These are phyloP conservation scores for Hymenoscyphus fraxineus DNA, from an alignment of 2,329 filamentous ascomycete species.

Conservation along the genomic window DNA sequence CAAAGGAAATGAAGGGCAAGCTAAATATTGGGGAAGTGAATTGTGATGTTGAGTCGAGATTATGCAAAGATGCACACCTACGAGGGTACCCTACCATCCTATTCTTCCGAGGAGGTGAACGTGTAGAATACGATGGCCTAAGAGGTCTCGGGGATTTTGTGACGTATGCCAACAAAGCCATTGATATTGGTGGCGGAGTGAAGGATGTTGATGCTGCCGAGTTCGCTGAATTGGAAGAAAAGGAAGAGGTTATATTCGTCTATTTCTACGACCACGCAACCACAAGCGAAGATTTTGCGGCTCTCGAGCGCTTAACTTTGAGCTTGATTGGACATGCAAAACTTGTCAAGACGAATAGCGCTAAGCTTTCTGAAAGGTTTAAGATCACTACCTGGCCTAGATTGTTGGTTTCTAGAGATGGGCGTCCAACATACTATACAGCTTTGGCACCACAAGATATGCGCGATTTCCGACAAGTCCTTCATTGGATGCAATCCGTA, in stretches of 20 bases:
- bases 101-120: constrained; percentile 89
- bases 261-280: constrained; percentile 98
- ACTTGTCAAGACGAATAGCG: constrained; percentile 85
- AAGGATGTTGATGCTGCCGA: constrained; percentile 72
- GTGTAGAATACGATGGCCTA: constrained; percentile 88
- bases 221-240: constrained; percentile 82
- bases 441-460: constrained; percentile 86
- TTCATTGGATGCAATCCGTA: constrained; percentile 92
- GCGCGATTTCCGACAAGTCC: constrained; percentile 76
- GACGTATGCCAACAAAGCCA: constrained; percentile 79
- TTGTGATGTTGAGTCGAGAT: constrained; percentile 76
- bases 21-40: constrained; percentile 96
- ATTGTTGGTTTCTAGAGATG: constrained; percentile 82
- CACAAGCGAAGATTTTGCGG: constrained; percentile 84
- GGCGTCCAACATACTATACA: constrained; percentile 84
- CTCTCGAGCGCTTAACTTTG: constrained; percentile 80
- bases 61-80: constrained; percentile 89
- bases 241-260: constrained; percentile 91
- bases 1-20: constrained; percentile 82
- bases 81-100: constrained; percentile 82
- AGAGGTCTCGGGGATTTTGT: constrained; percentile 89
- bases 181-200: constrained; percentile 72
- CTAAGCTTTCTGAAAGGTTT: constrained; percentile 72
- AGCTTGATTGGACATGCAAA: constrained; percentile 88
- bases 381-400: constrained; percentile 98